Conservation (phyloP, 805 yeast genomes). For the Isabelozyma heimii region DNA sequence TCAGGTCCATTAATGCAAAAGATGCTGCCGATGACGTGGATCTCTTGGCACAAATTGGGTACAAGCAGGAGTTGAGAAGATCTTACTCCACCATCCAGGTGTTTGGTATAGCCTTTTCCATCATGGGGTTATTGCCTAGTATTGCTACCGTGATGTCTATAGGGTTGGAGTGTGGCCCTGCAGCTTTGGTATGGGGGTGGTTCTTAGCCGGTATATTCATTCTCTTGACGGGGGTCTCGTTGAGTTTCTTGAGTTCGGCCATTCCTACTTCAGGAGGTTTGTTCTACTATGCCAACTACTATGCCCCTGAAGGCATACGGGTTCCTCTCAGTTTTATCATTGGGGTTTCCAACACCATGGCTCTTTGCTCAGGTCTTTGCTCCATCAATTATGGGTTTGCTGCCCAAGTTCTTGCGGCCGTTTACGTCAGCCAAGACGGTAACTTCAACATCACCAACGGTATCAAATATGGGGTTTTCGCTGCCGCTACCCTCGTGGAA, state of each 20-base stretch:
- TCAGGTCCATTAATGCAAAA: conserved; percentile 11
- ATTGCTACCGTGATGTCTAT: conserved; percentile 54
- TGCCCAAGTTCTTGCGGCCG: conserved; percentile 55
- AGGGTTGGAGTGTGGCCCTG: conserved; percentile 63
- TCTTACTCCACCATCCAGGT: conserved; percentile 60
- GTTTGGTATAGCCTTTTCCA: conserved; percentile 68
- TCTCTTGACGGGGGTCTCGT: conserved; percentile 54
- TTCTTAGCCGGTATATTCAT: conserved; percentile 53
- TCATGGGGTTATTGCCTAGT: conserved; percentile 70
- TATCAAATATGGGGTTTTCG: conserved; percentile 62
- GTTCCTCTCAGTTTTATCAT: conserved; percentile 59
- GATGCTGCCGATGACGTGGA: conserved; percentile 19
- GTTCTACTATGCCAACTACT: conserved; percentile 55
- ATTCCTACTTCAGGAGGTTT: conserved; percentile 77
- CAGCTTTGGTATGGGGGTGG: conserved; percentile 75
- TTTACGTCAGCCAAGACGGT: conserved; percentile 53
- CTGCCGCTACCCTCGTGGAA: conserved; percentile 55
- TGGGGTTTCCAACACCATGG: conserved; percentile 67
- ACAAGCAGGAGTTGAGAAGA: conserved; percentile 65
- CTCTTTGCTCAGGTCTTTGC: conserved; percentile 63
- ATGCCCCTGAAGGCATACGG: conserved; percentile 54
- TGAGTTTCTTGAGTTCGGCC: conserved; percentile 67
- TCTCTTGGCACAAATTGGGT: conserved; percentile 57
- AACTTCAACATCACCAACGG: conserved; percentile 52
- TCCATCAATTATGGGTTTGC: conserved; percentile 72